Percentiles rank a stretch among this genome's conserved stretches.
phyloP scores from a whole-genome alignment of 768 basidiomycete genomes.

The Candolleomyces aberdarensis region DNA sequence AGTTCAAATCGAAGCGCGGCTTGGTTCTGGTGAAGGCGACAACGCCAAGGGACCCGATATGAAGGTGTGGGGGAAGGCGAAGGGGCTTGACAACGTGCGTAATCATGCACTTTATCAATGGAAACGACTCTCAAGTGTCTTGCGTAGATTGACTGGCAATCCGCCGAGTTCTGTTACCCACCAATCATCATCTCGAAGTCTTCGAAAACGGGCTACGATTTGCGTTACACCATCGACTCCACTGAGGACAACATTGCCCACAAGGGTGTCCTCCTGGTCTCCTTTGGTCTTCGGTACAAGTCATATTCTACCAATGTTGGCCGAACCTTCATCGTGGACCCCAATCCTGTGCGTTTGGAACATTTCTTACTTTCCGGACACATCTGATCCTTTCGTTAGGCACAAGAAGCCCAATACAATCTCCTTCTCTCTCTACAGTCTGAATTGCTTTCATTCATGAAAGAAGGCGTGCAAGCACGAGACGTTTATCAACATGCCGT shows the following conservation, averaged over 20 bases:
- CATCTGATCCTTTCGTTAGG: slow-evolving; percentile 41
- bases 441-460: slow-evolving; percentile 72
- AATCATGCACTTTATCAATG: not conserved
- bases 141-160: slow-evolving; percentile 79
- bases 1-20: slow-evolving; percentile 79
- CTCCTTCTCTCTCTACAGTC: slow-evolving; percentile 75
- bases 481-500: slow-evolving; percentile 82
- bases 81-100: slow-evolving; percentile 71
- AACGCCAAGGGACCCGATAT: slow-evolving; percentile 83
- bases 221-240: slow-evolving; percentile 84
- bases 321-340: slow-evolving; percentile 93
- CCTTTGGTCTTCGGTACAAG: slow-evolving; percentile 88
- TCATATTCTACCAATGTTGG: slow-evolving; percentile 92
- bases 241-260: slow-evolving; percentile 78
- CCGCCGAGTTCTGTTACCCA: slow-evolving; percentile 90
- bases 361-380: not conserved
- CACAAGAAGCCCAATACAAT: slow-evolving; percentile 87
- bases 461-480: slow-evolving; percentile 70
- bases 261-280: slow-evolving; percentile 84
- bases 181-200: slow-evolving; percentile 95
- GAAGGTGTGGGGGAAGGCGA: slow-evolving; percentile 86
- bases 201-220: slow-evolving; percentile 79
- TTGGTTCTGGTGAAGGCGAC: slow-evolving; percentile 81
- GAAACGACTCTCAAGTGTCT: slow-evolving; percentile 5
- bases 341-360: slow-evolving; percentile 60